Evolutionary conservation across 1,284 basidiomycete genomes (phyloP).

Genomic region (Austroboletus olivaceoglutinosus): DNA sequence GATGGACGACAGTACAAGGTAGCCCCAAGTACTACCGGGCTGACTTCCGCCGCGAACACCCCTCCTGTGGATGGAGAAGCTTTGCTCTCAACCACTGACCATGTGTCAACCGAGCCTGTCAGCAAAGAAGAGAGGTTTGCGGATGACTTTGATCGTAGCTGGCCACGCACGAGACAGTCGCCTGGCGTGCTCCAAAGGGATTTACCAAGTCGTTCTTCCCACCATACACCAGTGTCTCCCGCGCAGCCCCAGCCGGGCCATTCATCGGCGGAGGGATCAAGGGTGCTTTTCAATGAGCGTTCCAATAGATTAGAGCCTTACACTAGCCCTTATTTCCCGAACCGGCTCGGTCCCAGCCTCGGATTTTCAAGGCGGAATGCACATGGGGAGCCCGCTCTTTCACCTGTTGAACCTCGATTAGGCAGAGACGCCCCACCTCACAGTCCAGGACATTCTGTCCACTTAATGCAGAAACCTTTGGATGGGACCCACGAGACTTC

Average conservation of each 20-base stretch:
- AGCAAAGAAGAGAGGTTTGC: constrained; percentile 77
- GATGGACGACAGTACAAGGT: constrained; percentile 88
- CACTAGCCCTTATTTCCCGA: constrained; percentile 40
- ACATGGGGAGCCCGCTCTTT: constrained; percentile 41
- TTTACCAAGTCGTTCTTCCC: constrained; percentile 37
- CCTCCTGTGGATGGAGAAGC: constrained; percentile 17
- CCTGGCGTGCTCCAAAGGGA: constrained; percentile 44
- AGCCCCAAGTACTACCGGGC: constrained; percentile 48
- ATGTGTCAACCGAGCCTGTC: constrained; percentile 33
- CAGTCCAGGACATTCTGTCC: constrained; percentile 40
- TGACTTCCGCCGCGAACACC: constrained; percentile 9
- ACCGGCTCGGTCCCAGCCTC: constrained; percentile 31
- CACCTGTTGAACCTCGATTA: constrained; percentile 45
- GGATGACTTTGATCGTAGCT: constrained; percentile 91
- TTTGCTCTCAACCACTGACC: constrained; percentile 22
- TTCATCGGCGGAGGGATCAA: constrained; percentile 53
- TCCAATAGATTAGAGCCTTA: constrained; percentile 83
- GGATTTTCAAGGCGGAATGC: constrained; percentile 43
- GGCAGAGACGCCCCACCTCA: constrained; percentile 48
- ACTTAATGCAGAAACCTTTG: constrained; percentile 49
- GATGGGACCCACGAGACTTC: constrained; percentile 17
- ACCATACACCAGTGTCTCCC: constrained; percentile 32
- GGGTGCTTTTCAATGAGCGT: constrained; percentile 87
- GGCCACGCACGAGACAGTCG: constrained; percentile 67
- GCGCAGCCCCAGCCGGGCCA: constrained; percentile 42